Base-by-base conservation (phyloP, 371 early-diverging fungal genomes). In the Saksenaea oblongispora region DNA sequence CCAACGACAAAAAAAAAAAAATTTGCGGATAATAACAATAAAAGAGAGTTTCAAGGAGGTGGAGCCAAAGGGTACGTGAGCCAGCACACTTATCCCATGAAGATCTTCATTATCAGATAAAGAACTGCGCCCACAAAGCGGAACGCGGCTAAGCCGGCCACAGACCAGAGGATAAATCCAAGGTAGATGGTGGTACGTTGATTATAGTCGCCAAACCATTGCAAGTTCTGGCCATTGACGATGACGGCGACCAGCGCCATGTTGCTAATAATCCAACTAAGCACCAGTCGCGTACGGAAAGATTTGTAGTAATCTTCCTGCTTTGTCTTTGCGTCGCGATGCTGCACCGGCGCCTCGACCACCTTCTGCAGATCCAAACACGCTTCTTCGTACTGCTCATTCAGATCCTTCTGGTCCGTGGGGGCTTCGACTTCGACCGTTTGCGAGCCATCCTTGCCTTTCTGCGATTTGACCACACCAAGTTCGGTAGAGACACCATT, bases 261-360 rank as follows among this genome's bases (percentile, higher is more conserved):
- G 69, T 97, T 97, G 56, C 87, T 78, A 59, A 91, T 75, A 66
- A 93, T 86, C 96, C 96, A 97, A 15, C 73, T 62, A 22, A 95
- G 75, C 28, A 97, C 83, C 8, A 94, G 74, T 15, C 84, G 75
- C 5, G 95, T 95, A 62, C 97, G 88, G 82, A 95, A 93, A 54
- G 81, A 73, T 61, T 89, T 87, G 77, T 93, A 93, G 73, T 90
- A 86, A 62, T 97, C 97, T 62, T 95, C 93, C 65, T 86, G 86
- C 72, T 91, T 92, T 17, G 91, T 91, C 65, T 83, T 79, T 22
- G 85, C 82, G 71, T 91, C 92, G 24, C 88, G 82, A 47, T 86
- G 69, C 36, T 77, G 79, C 34, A 79, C 84, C 22, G 78, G 84
- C 22, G 71, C 78, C 61, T 83, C 83, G 14, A 71, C 73, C 41